A percentile compares a stretch with the other conserved stretches of the same genome.
Conservation (phyloP, 148 eudicot genomes). For the Rhododendron ovatum region DNA sequence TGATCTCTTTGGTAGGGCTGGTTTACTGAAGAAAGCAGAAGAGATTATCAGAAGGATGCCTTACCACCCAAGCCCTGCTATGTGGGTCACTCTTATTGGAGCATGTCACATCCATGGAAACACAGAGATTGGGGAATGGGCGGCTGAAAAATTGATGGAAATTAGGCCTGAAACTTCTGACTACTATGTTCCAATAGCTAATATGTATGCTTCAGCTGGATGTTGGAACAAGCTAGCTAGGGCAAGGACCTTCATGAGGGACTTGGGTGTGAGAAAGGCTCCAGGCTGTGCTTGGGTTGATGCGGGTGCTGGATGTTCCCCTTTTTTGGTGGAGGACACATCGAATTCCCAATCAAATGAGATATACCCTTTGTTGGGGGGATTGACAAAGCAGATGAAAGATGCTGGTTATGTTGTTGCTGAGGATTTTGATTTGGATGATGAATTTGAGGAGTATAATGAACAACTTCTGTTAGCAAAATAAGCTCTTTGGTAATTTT, state of each 20-base stretch:
- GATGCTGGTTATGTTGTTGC: constrained; percentile 40
- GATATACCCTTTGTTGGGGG: constrained; percentile 48
- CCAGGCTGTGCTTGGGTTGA: constrained; percentile 85
- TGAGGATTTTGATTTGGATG: constrained; percentile 26
- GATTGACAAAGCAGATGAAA: constrained; percentile 57
- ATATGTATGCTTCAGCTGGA: constrained; percentile 74
- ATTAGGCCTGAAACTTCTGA: constrained; percentile 60
- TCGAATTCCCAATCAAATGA: constrained; percentile 42
- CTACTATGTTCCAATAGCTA: constrained; percentile 71
- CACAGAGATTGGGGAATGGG: constrained; percentile 55
- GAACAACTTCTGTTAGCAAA: neutral
- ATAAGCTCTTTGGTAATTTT: neutral
- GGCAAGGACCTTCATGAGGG: constrained; percentile 62
- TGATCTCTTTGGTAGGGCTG: constrained; percentile 83
- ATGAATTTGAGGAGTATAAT: constrained; percentile 23
- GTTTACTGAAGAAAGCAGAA: constrained; percentile 52
- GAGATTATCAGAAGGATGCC: constrained; percentile 56
- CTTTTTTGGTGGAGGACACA: constrained; percentile 57
- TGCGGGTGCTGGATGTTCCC: constrained; percentile 51
- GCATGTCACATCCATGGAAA: constrained; percentile 60
- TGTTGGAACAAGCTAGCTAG: constrained; percentile 61
- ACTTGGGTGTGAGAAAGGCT: constrained; percentile 59
- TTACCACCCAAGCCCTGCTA: constrained; percentile 56
- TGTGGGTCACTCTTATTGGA: constrained; percentile 82
- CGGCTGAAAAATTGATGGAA: constrained; percentile 66